Base-by-base conservation (phyloP, 495 filamentous ascomycete species). In the Parmelia sp. region DNA sequence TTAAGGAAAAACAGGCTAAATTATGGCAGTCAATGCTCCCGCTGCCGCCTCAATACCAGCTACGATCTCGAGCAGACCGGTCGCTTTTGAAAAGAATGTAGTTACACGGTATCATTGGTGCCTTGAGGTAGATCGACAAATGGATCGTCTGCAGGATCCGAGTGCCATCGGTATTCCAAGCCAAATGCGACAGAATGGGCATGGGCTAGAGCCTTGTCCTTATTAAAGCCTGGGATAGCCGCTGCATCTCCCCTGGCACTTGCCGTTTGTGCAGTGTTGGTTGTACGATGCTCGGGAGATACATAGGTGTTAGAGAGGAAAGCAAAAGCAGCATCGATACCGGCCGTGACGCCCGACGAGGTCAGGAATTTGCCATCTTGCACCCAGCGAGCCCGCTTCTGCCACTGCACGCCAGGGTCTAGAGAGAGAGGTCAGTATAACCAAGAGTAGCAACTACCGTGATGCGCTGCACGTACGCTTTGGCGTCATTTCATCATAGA, bases 91-190 rank as follows among this genome's bases (percentile, higher is more conserved):
- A 5, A 47, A n/a, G 15, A 51, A 51, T 15, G 10, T 15, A 42
- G 25, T 58, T n/a, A 37, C 56, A 36, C 27, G 56, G 56, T 37
- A 58, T 12, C 14, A 11, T 57, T 56, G 25, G 9, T 51, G 15
- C 47, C 15, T 29, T 15, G 23, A 27, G 47, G 47, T 25, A 51
- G 4, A 51, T 51, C 25, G 15, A 51, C 47, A 15, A 51, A 51
- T 27, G 47, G 47, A 51, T 51, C 47, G 25, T 51, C 47, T 23
- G 47, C 25, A 51, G 47, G 47, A 51, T 51, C 47, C 6, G 47
- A 51, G 47, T 51, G 47, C 47, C 47, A 51, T 51, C 47, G 47
- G 25, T 51, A 51, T 29, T 51, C 47, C 47, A 51, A 51, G 11
- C 47, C 47, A 29, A 51, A 51, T 29, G 47, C 47, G 29, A 51